Conservation (phyloP, 179 eudicot genomes). For the Drosera spatulata region DNA sequence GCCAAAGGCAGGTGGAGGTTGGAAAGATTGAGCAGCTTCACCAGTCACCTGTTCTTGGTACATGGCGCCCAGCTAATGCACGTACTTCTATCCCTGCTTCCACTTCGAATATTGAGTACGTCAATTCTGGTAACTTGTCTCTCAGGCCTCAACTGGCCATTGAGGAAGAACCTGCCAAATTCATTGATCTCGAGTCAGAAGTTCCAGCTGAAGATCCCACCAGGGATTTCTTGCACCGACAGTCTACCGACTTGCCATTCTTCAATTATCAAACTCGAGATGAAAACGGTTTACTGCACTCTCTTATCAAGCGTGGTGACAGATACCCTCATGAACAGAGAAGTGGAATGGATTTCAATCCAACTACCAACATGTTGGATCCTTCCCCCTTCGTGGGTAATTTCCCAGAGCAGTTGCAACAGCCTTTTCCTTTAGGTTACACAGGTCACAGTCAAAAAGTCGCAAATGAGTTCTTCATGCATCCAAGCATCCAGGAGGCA, state of each 20-base stretch:
- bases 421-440: conserved; percentile 33
- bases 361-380: conserved; percentile 28
- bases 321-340: conserved; percentile 21
- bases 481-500: conserved; percentile 40
- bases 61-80: conserved; percentile 44
- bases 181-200: conserved; percentile 34
- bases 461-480: conserved; percentile 30
- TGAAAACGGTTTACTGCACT: conserved; percentile 42
- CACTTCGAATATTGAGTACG: conserved; percentile 23
- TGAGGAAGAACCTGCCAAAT: conserved; percentile 22
- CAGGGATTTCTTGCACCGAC: conserved; percentile 37
- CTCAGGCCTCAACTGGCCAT: conserved; percentile 32
- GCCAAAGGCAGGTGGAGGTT: conserved; percentile 15
- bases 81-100: conserved; percentile 32
- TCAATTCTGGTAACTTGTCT: conserved; percentile 25
- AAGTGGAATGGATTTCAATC: conserved; percentile 27
- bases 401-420: conserved; percentile 36
- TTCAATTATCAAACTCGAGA: conserved; percentile 34
- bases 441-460: conserved; percentile 23
- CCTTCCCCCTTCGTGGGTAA: conserved; percentile 33
- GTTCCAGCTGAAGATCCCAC: conserved; percentile 26
- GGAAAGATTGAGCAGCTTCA: conserved; percentile 22
- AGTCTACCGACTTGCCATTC: conserved; percentile 29
- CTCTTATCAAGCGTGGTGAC: conserved; percentile 34
- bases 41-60: conserved; percentile 26